Evolutionary conservation across 1,284 basidiomycete genomes (phyloP).

Genomic region (Cryptococcus deneoformans): DNA sequence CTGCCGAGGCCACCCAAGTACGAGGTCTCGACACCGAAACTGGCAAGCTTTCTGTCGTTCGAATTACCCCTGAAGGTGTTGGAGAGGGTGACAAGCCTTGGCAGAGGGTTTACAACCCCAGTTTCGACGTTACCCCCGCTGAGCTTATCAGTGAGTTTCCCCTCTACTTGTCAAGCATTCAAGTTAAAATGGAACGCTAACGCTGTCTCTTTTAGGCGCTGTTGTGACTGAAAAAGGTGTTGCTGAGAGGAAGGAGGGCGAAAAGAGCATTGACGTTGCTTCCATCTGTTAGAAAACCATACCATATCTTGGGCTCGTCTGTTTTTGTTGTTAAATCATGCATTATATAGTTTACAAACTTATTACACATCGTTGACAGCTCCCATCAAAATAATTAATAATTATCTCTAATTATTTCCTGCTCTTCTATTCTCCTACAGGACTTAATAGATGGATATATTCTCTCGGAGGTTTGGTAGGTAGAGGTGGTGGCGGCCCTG

Average conservation of each 20-base stretch:
- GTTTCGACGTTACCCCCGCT: constrained; percentile 90
- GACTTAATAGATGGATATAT: constrained; percentile 37
- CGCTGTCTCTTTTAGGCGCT: constrained; percentile 48
- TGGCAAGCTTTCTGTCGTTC: constrained; percentile 43
- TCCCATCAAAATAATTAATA: no score
- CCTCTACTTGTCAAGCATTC: constrained; percentile 45
- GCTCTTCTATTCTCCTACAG: constrained; percentile 2
- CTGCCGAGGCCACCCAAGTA: constrained; percentile 79
- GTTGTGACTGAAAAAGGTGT: constrained; percentile 89
- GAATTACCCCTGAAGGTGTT: constrained; percentile 49
- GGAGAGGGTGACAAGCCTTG: constrained; percentile 43
- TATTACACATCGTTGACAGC: no score
- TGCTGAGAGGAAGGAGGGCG: constrained; percentile 55
- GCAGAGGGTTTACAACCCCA: constrained; percentile 75
- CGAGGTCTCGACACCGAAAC: constrained; percentile 58
- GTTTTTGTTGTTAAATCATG: no score
- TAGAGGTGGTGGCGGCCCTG: constrained; percentile 34
- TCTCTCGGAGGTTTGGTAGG: constrained; percentile 41
- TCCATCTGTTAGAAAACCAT: constrained; percentile 27
- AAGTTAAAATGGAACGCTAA: constrained; percentile 34
- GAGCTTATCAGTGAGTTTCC: constrained; percentile 54
- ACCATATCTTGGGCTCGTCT: no score
- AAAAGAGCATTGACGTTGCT: constrained; percentile 43
- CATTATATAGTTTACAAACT: no score
- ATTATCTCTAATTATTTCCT: no score